Evolutionary conservation across 768 basidiomycete genomes (phyloP).

Genomic region (Kockovaella imperatae): DNA sequence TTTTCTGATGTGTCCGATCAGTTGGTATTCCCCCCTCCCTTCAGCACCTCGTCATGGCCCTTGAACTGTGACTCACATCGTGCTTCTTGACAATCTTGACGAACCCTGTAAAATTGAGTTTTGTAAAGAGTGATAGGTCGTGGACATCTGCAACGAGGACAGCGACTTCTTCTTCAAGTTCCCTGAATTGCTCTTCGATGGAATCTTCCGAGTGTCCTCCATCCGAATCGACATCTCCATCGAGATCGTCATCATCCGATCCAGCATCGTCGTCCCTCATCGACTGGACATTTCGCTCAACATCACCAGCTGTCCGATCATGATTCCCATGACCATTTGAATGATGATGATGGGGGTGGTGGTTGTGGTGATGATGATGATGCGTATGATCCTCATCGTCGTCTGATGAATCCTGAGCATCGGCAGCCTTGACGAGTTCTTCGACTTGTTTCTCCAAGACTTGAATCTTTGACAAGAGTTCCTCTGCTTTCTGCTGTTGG

Average conservation of each 20-base stretch:
- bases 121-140: slow-evolving; percentile 77
- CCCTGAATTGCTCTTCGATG: slow-evolving; percentile 76
- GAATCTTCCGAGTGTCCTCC: slow-evolving; percentile 58
- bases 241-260: slow-evolving; percentile 46
- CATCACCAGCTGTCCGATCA: slow-evolving; percentile 19
- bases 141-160: slow-evolving; percentile 70
- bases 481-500: slow-evolving; percentile 69
- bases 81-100: slow-evolving; percentile 85
- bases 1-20: slow-evolving; percentile 60
- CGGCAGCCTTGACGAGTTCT: slow-evolving; percentile 51
- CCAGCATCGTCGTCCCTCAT: slow-evolving; percentile 38
- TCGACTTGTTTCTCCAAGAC: slow-evolving; percentile 75
- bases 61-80: slow-evolving; percentile 47
- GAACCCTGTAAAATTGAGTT: slow-evolving; percentile 96
- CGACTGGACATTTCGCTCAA: slow-evolving; percentile 17
- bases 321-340: slow-evolving; percentile 46
- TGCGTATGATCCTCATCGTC: slow-evolving; percentile 67
- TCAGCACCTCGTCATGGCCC: neutral
- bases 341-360: too few relatives aligned
- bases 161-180: slow-evolving; percentile 87
- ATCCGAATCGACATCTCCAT: slow-evolving; percentile 48
- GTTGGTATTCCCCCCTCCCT: neutral
- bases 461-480: slow-evolving; percentile 71
- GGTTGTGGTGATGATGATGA: too few relatives aligned
- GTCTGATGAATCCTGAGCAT: slow-evolving; percentile 41